Conservation (phyloP, 2,329 filamentous ascomycete species). For the Claviceps monticola region DNA sequence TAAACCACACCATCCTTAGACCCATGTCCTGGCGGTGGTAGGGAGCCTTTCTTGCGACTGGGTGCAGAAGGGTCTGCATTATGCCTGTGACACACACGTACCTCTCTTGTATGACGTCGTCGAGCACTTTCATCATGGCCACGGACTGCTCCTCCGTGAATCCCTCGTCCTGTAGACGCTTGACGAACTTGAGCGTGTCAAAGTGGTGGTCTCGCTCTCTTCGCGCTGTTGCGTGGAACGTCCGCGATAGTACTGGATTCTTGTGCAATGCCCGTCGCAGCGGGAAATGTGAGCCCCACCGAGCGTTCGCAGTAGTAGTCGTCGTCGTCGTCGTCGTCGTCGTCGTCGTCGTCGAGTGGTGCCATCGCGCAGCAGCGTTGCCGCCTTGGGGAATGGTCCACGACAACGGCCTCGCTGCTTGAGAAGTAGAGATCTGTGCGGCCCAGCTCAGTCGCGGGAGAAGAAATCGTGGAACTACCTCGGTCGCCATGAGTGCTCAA, state of each 20-base stretch:
- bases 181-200: slow-evolving; percentile 94
- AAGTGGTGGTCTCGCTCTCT: slow-evolving; percentile 78
- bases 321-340: no score
- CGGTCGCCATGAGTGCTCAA: slow-evolving; percentile 16
- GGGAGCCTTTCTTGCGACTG: no score
- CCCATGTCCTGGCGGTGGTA: no score
- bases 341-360: not conserved
- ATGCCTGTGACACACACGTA: slow-evolving; percentile 14
- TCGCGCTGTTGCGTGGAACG: slow-evolving; percentile 53
- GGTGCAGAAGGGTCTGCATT: no score
- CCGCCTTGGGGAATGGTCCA: slow-evolving; percentile 8
- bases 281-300: slow-evolving; percentile 1
- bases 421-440: slow-evolving; percentile 15
- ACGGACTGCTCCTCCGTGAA: slow-evolving; percentile 92
- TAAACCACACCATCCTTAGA: no score
- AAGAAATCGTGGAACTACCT: slow-evolving; percentile 37
- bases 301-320: not conserved
- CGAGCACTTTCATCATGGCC: slow-evolving; percentile 96
- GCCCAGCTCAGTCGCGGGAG: slow-evolving; percentile 42
- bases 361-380: slow-evolving; percentile 5
- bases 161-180: slow-evolving; percentile 75
- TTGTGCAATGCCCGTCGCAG: not conserved
- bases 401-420: slow-evolving; percentile 11
- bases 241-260: slow-evolving; percentile 20
- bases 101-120: slow-evolving; percentile 95